These are phyloP conservation scores for Murraya paniculata DNA, from an alignment of 345 rosid genomes.

Conservation along the genomic window DNA sequence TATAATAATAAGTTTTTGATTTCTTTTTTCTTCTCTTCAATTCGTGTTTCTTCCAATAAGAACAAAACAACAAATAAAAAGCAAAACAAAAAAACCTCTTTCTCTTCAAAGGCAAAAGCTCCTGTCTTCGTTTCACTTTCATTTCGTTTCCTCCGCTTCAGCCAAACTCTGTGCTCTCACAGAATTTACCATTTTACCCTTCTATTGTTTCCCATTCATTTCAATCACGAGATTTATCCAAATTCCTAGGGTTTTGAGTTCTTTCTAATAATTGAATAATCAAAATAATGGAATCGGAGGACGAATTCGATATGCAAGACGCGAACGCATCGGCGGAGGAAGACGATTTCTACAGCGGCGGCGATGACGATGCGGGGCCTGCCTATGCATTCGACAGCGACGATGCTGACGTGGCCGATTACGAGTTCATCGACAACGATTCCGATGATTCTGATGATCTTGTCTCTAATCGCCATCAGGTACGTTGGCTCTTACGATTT, in stretches of 20 bases:
- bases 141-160: not conserved
- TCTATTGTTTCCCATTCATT: not conserved
- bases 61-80: no score
- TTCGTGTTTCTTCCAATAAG: no score
- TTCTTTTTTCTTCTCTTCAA: not conserved
- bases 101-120: not conserved
- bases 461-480: conserved; percentile 66
- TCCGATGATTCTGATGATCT: conserved; percentile 72
- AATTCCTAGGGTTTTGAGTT: conserved; percentile 7
- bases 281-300: conserved; percentile 45
- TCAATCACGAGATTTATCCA: not conserved
- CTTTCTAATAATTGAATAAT: not conserved
- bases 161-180: not conserved
- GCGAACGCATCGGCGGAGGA: conserved; percentile 63
- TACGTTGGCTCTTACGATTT: not conserved
- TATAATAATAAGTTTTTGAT: not conserved
- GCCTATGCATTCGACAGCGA: conserved; percentile 35
- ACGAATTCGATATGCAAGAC: conserved; percentile 52
- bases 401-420: conserved; percentile 57
- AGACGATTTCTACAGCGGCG: conserved; percentile 81
- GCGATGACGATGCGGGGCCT: conserved; percentile 43
- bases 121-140: not conserved
- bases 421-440: conserved; percentile 67
- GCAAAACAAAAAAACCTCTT: no score
- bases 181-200: not conserved